Base-by-base conservation (phyloP, 352 stramenopile species). In the Pythium plurisporium region DNA sequence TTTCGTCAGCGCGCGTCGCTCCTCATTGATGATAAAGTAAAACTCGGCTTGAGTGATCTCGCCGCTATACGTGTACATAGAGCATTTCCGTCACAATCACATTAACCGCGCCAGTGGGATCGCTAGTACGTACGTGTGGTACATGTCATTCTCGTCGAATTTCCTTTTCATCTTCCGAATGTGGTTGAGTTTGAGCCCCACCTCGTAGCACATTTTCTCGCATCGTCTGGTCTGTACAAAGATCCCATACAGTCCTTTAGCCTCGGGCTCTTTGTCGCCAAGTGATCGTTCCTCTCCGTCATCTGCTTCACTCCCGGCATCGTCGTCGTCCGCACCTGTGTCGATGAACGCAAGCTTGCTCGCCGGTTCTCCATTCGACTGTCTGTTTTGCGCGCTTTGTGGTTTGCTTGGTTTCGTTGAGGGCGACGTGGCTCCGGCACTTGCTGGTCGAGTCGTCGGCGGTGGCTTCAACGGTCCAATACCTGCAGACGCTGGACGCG, bases 101-200 rank as follows among this genome's bases (percentile, higher is more conserved):
- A 55, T 5, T 41, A 53, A 26, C 33, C 11, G 3, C 31, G 29
- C n/a, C 22, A 55, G 48, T 55, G n/a, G n/a, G n/a, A 20, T 11
- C 45, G 29, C 3, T 37, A 0, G 5, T 1, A 75, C 78, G 59
- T 76, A 89, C 76, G 71, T 82, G 55, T 79, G 72, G 55, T 82
- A 89, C 77, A 89, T 87, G 56, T 87, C 77, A 70, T 87, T 89
- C 29, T 69, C 69, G 46, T 87, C 72, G 38, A 81, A 87, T 40
- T 82, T 85, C 46, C 70, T 74, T 62, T 89, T 89, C 64, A 89
- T 80, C 48, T 72, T 75, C 11, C 79, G 73, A 42, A 87, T 81
- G 45, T 89, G 68, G 10, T 60, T 60, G 45, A 79, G 64, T 36
- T 71, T 79, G 27, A 87, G 70, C 0, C 75, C 73, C 27, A 87